A percentile compares a stretch with the other conserved stretches of the same genome.
Conservation (phyloP, 768 basidiomycete species). For the Candolleomyces aberdarensis region DNA sequence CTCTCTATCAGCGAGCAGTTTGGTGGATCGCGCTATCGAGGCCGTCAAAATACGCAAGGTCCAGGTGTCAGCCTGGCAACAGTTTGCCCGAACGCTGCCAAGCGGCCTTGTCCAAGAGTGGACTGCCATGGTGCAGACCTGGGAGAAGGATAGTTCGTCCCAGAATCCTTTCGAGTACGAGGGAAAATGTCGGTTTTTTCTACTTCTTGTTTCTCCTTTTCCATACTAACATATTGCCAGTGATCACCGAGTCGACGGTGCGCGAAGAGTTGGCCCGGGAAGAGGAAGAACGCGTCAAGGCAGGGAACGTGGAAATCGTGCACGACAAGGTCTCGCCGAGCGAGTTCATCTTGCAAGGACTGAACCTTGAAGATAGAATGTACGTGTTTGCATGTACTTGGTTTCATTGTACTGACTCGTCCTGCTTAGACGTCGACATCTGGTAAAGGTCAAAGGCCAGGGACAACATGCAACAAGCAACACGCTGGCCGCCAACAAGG, state of each 20-base stretch:
- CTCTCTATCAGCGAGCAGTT: too few species aligned
- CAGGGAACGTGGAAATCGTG: background rate
- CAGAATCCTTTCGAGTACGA: slow-evolving; percentile 19
- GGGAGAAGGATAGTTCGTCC: slow-evolving; percentile 17
- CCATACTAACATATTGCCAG: background rate
- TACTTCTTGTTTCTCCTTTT: too few species aligned
- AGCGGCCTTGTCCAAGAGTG: slow-evolving; percentile 11
- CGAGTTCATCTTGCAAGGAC: slow-evolving; percentile 22
- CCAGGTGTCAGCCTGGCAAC: background rate
- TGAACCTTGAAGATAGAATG: slow-evolving; percentile 24
- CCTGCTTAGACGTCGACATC: too few species aligned
- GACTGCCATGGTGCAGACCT: slow-evolving; percentile 14
- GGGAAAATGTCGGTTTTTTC: too few species aligned
- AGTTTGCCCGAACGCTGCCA: slow-evolving; percentile 9
- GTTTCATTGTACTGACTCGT: too few species aligned
- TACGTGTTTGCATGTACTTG: background rate
- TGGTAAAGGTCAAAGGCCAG: too few species aligned
- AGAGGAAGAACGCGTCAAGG: slow-evolving; percentile 13
- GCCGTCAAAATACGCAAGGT: background rate
- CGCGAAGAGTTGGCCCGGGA: slow-evolving; percentile 19
- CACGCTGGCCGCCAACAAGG: too few species aligned
- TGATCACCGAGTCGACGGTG: slow-evolving; percentile 14
- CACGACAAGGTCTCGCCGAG: slow-evolving; percentile 18
- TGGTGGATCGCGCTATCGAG: too few species aligned
- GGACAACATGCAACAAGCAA: too few species aligned